Evolutionary conservation across 1,284 basidiomycete genomes (phyloP), one percentile per base, ranked within the genome.

Genomic region (Cutaneotrichosporon mucoides): DNA sequence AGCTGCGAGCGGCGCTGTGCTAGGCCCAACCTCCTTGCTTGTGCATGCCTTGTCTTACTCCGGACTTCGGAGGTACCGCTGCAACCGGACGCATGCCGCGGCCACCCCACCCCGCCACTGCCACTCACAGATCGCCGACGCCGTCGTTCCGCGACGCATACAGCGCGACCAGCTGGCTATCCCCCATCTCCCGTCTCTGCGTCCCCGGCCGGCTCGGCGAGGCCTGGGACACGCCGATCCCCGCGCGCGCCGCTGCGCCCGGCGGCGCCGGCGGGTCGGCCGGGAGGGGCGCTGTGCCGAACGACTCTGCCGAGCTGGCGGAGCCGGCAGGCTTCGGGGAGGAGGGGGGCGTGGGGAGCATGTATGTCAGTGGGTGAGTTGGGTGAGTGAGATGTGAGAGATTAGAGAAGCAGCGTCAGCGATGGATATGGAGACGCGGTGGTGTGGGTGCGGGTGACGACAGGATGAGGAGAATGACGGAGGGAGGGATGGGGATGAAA

Each of bases 81-180:
- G 24, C 24, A 24, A 24, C 24, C 24, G 24, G 24, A 24, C 24
- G 24, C 24, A 24, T 24, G 24, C 24, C 24, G 24, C 24, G 24
- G 24, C 24, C 24, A 24, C 24, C 24, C 24, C 24, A 24, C 24
- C 24, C 24, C 24, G 24, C 24, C 24, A 24, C 24, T 24, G 43
- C 10, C 11, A 64, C 69, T 66, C 69, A 89, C 89, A 90, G 90
- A 73, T 92, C 89, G 67, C 90, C 90, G 35, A 90, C 88, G 11
- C 89, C 89, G 60, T 80, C 83, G 52, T 84, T 84, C 16, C 88
- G 82, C 4, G 85, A 37, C 1, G 38, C 15, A 13, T 10, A 2
- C 6, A 12, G 41, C 4, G 38, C 37, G 8, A 38, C 49, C 16
- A 41, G 10, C 49, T 51, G 37, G 16, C 38, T 36, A 38, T 51